Conservation (phyloP, 2,329 filamentous ascomycete genomes). For the Trichoderma pleuroti region DNA sequence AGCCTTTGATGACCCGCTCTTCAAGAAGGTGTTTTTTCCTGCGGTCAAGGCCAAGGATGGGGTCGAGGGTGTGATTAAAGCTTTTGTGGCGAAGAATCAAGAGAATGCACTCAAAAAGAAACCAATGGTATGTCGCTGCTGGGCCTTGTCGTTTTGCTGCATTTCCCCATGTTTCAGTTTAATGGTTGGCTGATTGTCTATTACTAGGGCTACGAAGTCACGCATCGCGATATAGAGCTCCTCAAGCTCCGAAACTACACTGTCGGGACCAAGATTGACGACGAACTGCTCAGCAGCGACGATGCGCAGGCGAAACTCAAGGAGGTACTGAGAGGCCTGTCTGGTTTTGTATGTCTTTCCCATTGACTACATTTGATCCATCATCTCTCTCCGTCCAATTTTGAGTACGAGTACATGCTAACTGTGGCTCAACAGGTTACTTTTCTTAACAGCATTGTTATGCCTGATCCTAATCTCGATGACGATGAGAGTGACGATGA, state of each 20-base stretch:
- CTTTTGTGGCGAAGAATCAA: conserved; percentile 67
- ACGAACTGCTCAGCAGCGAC: conserved; percentile 59
- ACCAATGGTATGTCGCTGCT: conserved; percentile 63
- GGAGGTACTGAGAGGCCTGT: conserved; percentile 63
- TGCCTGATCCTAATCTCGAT: conserved; percentile 59
- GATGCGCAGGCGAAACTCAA: conserved; percentile 63
- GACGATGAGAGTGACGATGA: conserved; percentile 41
- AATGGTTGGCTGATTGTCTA: not conserved
- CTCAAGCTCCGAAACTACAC: conserved; percentile 79
- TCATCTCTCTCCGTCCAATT: not conserved
- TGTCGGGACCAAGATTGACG: conserved; percentile 62
- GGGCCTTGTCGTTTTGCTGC: not conserved
- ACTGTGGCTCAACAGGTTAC: conserved; percentile 51
- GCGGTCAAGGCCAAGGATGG: conserved; percentile 31
- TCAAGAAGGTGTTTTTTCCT: conserved; percentile 64
- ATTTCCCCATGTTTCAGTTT: not conserved
- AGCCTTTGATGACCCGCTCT: conserved; percentile 57
- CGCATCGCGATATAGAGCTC: conserved; percentile 76
- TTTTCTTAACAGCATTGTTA: conserved; percentile 68
- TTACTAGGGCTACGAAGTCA: conserved; percentile 65
- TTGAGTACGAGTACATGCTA: not conserved
- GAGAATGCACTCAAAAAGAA: conserved; percentile 77
- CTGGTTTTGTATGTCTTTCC: conserved; percentile 64
- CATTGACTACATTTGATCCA: not conserved
- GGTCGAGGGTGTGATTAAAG: conserved; percentile 57